Percentiles rank a stretch among this genome's conserved stretches.
Evolutionary conservation across 108 stramenopile genomes (phyloP).

Genomic region (Nitzschia sp.): DNA sequence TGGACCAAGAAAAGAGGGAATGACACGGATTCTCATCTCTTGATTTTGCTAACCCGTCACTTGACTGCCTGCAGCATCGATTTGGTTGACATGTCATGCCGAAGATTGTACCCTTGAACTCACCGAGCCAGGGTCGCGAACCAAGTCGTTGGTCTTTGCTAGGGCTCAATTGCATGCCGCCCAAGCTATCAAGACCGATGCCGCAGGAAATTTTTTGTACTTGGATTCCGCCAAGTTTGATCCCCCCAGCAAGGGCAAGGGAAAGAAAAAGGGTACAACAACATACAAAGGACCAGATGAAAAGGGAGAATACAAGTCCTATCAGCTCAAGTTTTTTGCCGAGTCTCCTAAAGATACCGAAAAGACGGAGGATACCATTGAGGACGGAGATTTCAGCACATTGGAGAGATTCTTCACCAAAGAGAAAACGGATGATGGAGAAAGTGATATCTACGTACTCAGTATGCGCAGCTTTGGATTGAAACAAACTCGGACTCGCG

Average conservation of each 20-base stretch:
- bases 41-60: no score
- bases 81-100: slow-evolving; percentile 53
- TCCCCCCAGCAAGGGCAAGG: slow-evolving; percentile 21
- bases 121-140: slow-evolving; percentile 34
- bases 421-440: slow-evolving; percentile 6
- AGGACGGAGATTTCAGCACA: slow-evolving; percentile 10
- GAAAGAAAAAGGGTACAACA: slow-evolving; percentile 45
- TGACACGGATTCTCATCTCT: no score
- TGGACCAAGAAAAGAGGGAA: no score
- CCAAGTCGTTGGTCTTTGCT: slow-evolving; percentile 27
- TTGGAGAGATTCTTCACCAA: not conserved
- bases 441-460: slow-evolving; percentile 32
- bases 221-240: slow-evolving; percentile 39
- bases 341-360: slow-evolving; percentile 14
- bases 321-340: slow-evolving; percentile 37
- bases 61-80: slow-evolving; percentile 28
- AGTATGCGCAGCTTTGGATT: slow-evolving; percentile 66
- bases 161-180: slow-evolving; percentile 61
- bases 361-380: slow-evolving; percentile 18
- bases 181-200: slow-evolving; percentile 57
- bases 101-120: slow-evolving; percentile 47
- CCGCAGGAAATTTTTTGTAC: slow-evolving; percentile 34
- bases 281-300: slow-evolving; percentile 62
- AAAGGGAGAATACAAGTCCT: slow-evolving; percentile 62
- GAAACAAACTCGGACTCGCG: slow-evolving; percentile 53